phyloP scores from a whole-genome alignment of 169 alveolate genomes.

The Eimeria necatrix region DNA sequence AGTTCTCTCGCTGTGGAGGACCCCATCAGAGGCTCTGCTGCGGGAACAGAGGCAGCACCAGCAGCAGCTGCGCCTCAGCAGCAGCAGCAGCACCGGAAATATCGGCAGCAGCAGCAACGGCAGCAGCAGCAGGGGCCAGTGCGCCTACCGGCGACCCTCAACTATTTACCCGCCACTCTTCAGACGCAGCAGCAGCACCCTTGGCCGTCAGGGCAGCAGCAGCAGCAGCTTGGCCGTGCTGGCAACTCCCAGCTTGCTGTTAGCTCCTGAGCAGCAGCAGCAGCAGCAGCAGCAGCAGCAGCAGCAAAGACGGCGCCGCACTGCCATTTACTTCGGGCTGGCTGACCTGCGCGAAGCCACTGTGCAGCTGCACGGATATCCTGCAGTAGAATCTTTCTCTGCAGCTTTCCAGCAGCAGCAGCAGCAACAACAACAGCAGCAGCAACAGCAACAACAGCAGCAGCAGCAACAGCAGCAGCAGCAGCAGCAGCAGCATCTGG shows the following conservation, averaged over 20 bases:
- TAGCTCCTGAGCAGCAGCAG: not conserved
- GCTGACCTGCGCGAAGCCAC: not conserved
- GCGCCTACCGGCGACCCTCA: not conserved
- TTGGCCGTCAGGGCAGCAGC: not conserved
- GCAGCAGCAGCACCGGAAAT: slow-evolving; percentile 48
- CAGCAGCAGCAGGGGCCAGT: not conserved
- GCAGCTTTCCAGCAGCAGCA: not conserved
- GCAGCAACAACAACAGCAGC: slow-evolving; percentile 23
- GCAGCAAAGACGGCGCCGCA: slow-evolving; percentile 6
- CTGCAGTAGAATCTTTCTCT: not conserved
- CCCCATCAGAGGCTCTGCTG: slow-evolving; percentile 21
- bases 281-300: slow-evolving; percentile 28
- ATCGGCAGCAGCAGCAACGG: slow-evolving; percentile 20
- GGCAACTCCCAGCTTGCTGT: not conserved
- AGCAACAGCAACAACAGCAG: slow-evolving; percentile 9
- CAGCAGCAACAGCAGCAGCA: slow-evolving; percentile 38
- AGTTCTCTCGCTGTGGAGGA: not conserved
- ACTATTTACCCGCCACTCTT: slow-evolving; percentile 13
- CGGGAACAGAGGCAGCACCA: slow-evolving; percentile 14
- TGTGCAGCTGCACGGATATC: not conserved
- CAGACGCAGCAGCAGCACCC: slow-evolving; percentile 27
- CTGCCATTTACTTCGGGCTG: not conserved
- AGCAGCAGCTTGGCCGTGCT: slow-evolving; percentile 8
- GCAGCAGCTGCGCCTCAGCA: slow-evolving; percentile 4
- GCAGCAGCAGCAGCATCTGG: not conserved